Conservation (phyloP, 345 rosid genomes). For the Eucalyptus melliodora region DNA sequence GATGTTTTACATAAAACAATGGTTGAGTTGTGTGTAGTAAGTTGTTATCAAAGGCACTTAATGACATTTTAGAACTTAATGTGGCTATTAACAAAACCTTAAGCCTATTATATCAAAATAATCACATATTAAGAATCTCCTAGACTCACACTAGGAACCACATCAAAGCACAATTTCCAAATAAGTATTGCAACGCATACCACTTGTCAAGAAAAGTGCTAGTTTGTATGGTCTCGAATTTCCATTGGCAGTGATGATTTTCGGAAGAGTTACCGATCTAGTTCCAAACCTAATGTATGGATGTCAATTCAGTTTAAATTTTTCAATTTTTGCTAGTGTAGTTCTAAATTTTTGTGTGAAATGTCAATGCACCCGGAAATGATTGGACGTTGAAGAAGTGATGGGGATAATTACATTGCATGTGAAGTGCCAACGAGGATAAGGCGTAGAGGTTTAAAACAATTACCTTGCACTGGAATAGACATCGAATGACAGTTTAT, state of each 20-base stretch:
- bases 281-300: not conserved
- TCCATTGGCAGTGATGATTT: not conserved
- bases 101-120: not conserved
- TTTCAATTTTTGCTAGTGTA: no score
- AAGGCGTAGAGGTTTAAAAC: not conserved
- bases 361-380: no score
- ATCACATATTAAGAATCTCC: not conserved
- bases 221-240: no score
- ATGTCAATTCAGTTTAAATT: rapidly evolving
- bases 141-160: not conserved
- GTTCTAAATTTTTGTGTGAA: not conserved
- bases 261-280: not conserved
- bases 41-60: not conserved
- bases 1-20: not conserved
- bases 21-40: not conserved
- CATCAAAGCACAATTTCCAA: not conserved
- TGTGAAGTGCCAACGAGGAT: not conserved
- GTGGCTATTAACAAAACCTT: not conserved
- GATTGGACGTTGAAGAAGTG: not conserved
- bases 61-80: not conserved
- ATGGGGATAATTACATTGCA: not conserved
- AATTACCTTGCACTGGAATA: not conserved
- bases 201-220: not conserved
- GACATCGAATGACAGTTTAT: not conserved
- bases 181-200: not conserved